These are phyloP conservation scores for Linnemannia exigua DNA, from an alignment of 192 early-diverging fungal genomes.

Conservation along the genomic window DNA sequence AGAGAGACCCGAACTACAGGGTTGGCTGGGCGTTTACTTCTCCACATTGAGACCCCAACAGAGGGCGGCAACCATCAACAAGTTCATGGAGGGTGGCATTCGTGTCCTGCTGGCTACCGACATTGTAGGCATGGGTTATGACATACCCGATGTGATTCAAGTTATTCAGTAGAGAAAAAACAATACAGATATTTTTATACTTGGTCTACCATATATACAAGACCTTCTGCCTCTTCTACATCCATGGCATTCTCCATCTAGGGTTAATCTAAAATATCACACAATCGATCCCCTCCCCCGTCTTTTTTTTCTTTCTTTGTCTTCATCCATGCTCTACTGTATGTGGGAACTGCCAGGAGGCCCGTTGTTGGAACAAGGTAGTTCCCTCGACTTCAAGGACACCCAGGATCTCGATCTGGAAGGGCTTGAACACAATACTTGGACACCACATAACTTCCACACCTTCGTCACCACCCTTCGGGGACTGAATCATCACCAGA, in stretches of 20 bases:
- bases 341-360: not conserved
- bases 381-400: not conserved
- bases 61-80: not conserved
- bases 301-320: no score
- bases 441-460: slow-evolving; percentile 4
- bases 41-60: not conserved
- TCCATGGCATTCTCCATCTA: no score
- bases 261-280: no score
- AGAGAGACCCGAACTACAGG: not conserved
- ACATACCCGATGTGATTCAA: no score
- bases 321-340: no score
- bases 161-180: no score
- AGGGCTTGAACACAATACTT: not conserved
- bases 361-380: slow-evolving; percentile 12
- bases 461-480: not conserved
- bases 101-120: slow-evolving; percentile 22
- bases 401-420: slow-evolving; percentile 12
- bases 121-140: no score
- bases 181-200: no score
- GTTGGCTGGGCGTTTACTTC: slow-evolving; percentile 2
- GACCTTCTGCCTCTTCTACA: no score
- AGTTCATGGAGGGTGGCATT: not conserved
- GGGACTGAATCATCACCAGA: not conserved
- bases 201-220: no score
- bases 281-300: no score